Evolutionary conservation across 1,139 yeast genomes (phyloP).

Genomic region (Pichia sp.): DNA sequence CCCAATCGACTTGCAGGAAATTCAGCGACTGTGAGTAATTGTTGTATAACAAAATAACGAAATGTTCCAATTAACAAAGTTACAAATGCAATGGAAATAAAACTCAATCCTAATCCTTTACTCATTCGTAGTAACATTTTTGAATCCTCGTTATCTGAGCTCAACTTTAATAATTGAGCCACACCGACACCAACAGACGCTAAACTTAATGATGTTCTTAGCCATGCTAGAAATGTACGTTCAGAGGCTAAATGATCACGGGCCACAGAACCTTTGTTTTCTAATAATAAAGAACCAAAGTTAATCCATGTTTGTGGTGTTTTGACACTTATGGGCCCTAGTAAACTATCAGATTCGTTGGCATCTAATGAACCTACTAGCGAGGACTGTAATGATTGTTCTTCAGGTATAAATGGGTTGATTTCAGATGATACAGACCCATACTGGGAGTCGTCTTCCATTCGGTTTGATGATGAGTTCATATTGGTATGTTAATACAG

Average conservation of each 20-base stretch:
- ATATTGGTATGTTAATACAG: too few relatives aligned
- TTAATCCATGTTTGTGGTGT: constrained; percentile 21
- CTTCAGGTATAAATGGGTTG: too few relatives aligned
- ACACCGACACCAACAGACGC: constrained; percentile 55
- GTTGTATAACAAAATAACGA: constrained; percentile 30
- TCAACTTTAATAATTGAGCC: constrained; percentile 44
- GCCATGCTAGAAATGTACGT: constrained; percentile 34
- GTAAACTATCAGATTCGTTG: constrained; percentile 10
- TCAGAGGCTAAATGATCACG: constrained; percentile 41
- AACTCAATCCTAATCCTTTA: constrained; percentile 19
- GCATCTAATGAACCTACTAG: not conserved
- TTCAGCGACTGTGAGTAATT: constrained; percentile 36
- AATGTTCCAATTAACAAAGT: constrained; percentile 16
- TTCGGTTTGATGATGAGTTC: too few relatives aligned
- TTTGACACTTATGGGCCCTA: constrained; percentile 16
- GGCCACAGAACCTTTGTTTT: constrained; percentile 45
- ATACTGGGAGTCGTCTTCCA: too few relatives aligned
- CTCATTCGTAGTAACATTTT: constrained; percentile 10
- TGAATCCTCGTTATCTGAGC: constrained; percentile 9
- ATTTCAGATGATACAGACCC: too few relatives aligned
- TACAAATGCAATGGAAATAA: constrained; percentile 13
- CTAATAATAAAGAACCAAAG: constrained; percentile 35
- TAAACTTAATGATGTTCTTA: constrained; percentile 41
- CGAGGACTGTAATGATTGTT: too few relatives aligned
- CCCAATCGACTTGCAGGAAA: constrained; percentile 39